phyloP scores from a whole-genome alignment of 73 alveolate species.

The Durusdinium trenchii region DNA sequence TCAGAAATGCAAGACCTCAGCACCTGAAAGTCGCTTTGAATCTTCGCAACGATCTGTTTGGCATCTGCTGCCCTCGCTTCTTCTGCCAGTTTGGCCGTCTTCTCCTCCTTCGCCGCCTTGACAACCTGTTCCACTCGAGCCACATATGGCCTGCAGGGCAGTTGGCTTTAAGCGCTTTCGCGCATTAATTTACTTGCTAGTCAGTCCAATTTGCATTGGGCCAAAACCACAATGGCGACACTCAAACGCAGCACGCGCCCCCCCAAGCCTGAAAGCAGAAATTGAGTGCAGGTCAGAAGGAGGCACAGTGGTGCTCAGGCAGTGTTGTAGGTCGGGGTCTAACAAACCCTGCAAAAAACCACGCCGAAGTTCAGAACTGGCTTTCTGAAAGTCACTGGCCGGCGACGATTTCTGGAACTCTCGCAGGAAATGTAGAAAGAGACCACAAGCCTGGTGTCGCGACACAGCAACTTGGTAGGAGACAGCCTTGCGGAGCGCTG shows the following conservation, averaged over 20 bases:
- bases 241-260: too few species aligned
- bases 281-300: neutral
- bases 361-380: neutral
- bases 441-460: neutral
- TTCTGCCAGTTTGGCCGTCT: neutral
- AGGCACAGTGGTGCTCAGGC: neutral
- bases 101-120: neutral
- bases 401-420: neutral
- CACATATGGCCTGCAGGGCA: constrained; percentile 1
- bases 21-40: neutral
- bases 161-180: too few species aligned
- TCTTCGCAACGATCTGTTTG: neutral
- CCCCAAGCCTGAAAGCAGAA: neutral
- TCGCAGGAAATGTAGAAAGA: neutral
- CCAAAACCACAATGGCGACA: too few species aligned
- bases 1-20: neutral
- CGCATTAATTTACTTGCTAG: too few species aligned
- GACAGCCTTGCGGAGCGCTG: too few species aligned
- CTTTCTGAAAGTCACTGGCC: neutral
- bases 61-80: neutral
- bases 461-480: too few species aligned
- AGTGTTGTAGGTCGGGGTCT: constrained; percentile 6
- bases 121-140: neutral
- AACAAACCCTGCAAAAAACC: neutral
- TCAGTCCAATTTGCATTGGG: too few species aligned